These are phyloP conservation scores for Magnaporthiopsis rhizophila DNA, from an alignment of 2,329 filamentous ascomycete species.

Conservation along the genomic window DNA sequence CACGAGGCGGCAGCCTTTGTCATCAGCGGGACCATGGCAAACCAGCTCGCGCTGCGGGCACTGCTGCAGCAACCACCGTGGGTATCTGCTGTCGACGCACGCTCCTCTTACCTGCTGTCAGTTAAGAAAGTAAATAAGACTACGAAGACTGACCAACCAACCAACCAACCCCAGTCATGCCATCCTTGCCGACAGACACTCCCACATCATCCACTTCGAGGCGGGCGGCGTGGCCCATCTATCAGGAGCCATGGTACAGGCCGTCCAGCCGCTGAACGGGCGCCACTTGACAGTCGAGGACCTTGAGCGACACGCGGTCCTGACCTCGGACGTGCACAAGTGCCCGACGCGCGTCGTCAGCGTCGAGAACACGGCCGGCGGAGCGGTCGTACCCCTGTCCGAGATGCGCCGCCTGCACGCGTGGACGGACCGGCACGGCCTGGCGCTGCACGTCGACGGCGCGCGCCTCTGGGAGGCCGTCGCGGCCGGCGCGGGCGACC, in stretches of 20 bases:
- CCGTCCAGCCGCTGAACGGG: slow-evolving; percentile 62
- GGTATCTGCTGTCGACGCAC: background rate
- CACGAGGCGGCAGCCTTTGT: slow-evolving; percentile 76
- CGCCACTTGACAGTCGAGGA: slow-evolving; percentile 71
- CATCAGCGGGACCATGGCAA: slow-evolving; percentile 88
- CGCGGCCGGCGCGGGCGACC: slow-evolving; percentile 31
- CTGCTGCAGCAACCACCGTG: slow-evolving; percentile 68
- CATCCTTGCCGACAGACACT: slow-evolving; percentile 69
- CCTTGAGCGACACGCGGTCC: slow-evolving; percentile 54
- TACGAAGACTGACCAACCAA: background rate
- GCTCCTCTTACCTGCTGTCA: background rate
- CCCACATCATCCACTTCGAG: slow-evolving; percentile 66
- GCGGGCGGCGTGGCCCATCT: slow-evolving; percentile 60
- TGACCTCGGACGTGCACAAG: slow-evolving; percentile 64
- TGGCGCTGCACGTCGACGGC: slow-evolving; percentile 42
- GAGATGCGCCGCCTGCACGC: slow-evolving; percentile 62
- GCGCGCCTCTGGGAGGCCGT: slow-evolving; percentile 44
- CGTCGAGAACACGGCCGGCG: slow-evolving; percentile 79
- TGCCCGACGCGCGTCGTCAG: slow-evolving; percentile 76
- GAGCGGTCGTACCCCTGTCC: slow-evolving; percentile 66
- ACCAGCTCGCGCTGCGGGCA: slow-evolving; percentile 76
- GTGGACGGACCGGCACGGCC: slow-evolving; percentile 51
- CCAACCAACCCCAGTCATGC: slow-evolving; percentile 37
- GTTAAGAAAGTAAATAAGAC: background rate
- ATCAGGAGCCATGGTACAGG: slow-evolving; percentile 61